Conservation (phyloP, 495 filamentous ascomycete species). For the Aspergillus asperescens region DNA sequence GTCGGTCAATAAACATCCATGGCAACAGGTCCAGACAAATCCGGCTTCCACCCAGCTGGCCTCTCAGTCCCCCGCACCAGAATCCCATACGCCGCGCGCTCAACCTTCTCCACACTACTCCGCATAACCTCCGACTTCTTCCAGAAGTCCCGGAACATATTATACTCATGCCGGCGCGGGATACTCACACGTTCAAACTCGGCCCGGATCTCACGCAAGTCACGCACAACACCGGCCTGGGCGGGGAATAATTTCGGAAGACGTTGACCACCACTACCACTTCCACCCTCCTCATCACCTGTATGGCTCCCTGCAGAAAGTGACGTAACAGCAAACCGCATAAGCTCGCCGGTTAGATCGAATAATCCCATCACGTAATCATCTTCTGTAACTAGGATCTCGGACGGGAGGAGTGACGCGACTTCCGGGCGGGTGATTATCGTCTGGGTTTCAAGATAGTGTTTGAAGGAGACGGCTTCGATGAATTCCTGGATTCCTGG, state of each 20-base stretch:
- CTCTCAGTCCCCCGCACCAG: conserved; percentile 80
- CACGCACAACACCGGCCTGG: conserved; percentile 54
- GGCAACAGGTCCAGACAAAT: conserved; percentile 50
- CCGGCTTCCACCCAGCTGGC: conserved; percentile 89
- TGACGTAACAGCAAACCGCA: conserved; percentile 85
- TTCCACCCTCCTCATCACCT: conserved; percentile 2
- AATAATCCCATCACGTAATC: conserved; percentile 92
- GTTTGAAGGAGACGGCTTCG: conserved; percentile 77
- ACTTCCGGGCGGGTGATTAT: conserved; percentile 64
- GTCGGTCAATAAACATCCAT: conserved; percentile 38
- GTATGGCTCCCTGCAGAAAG: conserved; percentile 29
- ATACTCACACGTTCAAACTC: conserved; percentile 66
- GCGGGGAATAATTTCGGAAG: conserved; percentile 15
- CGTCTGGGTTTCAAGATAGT: conserved; percentile 75
- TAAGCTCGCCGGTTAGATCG: conserved; percentile 89
- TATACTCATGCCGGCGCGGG: conserved; percentile 23
- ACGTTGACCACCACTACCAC: too few relatives aligned
- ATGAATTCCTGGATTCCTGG: conserved; percentile 85
- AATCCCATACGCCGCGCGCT: conserved; percentile 80
- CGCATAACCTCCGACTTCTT: conserved; percentile 88
- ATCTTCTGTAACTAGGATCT: conserved; percentile 62
- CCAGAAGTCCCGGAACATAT: conserved; percentile 56
- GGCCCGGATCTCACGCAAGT: conserved; percentile 68
- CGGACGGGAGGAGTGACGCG: conserved; percentile 39
- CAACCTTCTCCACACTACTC: conserved; percentile 87